Evolutionary conservation across 1,139 yeast species (phyloP), one percentile per base, ranked within the genome.

Genomic region (Pichia sp.): DNA sequence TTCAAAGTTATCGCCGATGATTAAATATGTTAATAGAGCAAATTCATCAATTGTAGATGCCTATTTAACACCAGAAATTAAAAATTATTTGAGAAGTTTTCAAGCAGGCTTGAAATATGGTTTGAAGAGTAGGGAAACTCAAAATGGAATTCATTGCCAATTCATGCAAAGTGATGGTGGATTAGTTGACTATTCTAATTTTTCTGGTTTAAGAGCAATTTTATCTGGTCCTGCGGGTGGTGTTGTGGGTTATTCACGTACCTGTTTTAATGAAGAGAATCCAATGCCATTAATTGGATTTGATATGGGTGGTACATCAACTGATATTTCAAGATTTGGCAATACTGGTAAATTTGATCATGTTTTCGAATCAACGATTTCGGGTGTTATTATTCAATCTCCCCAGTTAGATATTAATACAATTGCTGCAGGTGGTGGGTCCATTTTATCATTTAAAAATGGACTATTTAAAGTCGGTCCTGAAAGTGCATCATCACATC

Each of bases 31-130:
- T 26, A 77, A 85, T 15, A 70, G 94, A 51, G 85, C 88, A 1
- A 82, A 82, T 55, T 82, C 89, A 16, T 74, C 87, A 4, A 77
- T 80, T 20, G 88, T 86, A 1, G 92, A 85, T 65, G 87, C 92
- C 1, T 85, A 85, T 60, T 66, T 85, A 51, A 82, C 90, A 3
- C 94, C 94, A 1, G 84, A 80, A 44, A 80, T 85, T 43, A 71
- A 76, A 50, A 71, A 76, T 32, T 85, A 85, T 60, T 68, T 85
- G 40, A 64, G 71, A 32, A 76, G 80, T 20, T 82, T 85, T 58
- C 76, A 80, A 44, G 61, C 71, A 4, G 92, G 92, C 2, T 71
- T 85, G 55, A 67, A 67, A 41, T 77, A 79, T 37, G 79, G 79
- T 1, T 62, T 76, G 12, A 69, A 68, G 18, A 66, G 68, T 6